A percentile compares a stretch with the other conserved stretches of the same genome.
Conservation (phyloP, 2,329 filamentous ascomycete species). For the Tolypocladium sp. region DNA sequence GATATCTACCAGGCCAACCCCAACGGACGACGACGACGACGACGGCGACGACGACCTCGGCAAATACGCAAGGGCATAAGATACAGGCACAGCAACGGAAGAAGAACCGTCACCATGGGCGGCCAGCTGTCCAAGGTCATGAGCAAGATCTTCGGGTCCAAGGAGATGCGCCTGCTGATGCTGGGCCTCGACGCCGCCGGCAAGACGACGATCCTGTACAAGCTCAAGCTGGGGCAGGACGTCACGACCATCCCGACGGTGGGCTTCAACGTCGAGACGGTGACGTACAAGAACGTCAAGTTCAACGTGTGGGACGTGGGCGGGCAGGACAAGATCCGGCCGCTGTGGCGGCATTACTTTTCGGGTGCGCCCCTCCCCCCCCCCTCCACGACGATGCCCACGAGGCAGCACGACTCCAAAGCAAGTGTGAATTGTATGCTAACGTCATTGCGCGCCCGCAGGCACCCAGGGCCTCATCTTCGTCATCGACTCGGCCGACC, state of each 20-base stretch:
- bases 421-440: too few relatives aligned
- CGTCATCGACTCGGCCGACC: constrained; percentile 94
- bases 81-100: too few relatives aligned
- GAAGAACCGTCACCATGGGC: constrained; percentile 58
- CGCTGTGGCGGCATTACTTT: constrained; percentile 97
- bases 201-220: constrained; percentile 99
- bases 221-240: constrained; percentile 95
- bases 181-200: constrained; percentile 93
- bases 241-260: constrained; percentile 98
- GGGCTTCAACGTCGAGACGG: constrained; percentile 98
- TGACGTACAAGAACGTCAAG: constrained; percentile 98
- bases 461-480: constrained; percentile 97
- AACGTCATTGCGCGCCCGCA: constrained; percentile 22
- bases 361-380: constrained; percentile 46
- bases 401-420: too few relatives aligned
- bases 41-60: too few relatives aligned
- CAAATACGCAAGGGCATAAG: too few relatives aligned
- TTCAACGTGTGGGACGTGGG: constrained; percentile 99
- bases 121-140: constrained; percentile 91
- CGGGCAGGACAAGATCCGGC: constrained; percentile 97
- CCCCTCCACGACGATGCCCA: not conserved
- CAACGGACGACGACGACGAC: too few relatives aligned
- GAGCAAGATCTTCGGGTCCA: constrained; percentile 97
- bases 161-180: constrained; percentile 99
- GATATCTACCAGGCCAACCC: too few relatives aligned